A percentile compares a stretch with the other conserved stretches of the same genome.
Conservation (phyloP, 176 grass and related monocot species). For the Zizania latifolia region DNA sequence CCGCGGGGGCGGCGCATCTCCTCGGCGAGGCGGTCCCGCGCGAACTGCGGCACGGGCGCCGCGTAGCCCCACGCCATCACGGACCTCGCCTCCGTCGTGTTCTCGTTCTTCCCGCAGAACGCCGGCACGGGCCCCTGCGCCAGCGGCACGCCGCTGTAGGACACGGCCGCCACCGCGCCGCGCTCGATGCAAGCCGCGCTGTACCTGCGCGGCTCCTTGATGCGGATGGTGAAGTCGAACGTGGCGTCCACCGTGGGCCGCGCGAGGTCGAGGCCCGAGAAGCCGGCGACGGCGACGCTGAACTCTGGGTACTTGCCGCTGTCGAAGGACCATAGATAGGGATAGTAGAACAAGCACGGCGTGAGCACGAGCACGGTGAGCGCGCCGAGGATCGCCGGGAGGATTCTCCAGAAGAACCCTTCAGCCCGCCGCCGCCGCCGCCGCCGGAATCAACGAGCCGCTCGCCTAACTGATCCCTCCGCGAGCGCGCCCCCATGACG, state of each 20-base stretch:
- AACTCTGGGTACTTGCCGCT: conserved; percentile 6
- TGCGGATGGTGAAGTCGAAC: conserved; percentile 36
- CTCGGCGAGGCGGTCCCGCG: conserved; percentile 1
- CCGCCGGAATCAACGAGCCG: background rate
- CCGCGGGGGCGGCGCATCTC: conserved; percentile 18
- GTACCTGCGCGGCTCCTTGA: conserved; percentile 14
- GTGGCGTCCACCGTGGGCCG: conserved; percentile 14
- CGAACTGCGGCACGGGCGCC: conserved; percentile 17
- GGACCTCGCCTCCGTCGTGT: background rate
- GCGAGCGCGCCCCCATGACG: conserved; percentile 14
- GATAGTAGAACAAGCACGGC: background rate
- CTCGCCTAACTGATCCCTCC: background rate
- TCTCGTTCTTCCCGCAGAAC: conserved; percentile 26
- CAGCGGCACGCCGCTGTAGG: conserved; percentile 21
- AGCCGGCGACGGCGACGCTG: conserved; percentile 19
- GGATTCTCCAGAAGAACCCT: background rate
- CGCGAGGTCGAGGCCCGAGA: conserved; percentile 13
- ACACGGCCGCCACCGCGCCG: conserved; percentile 13
- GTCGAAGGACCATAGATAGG: background rate
- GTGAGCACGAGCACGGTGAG: background rate
- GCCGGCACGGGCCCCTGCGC: conserved; percentile 6
- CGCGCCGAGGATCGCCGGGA: conserved; percentile 8
- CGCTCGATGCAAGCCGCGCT: conserved; percentile 1
- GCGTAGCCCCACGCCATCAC: conserved; percentile 45
- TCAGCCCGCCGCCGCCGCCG: background rate